Evolutionary conservation across 495 filamentous ascomycete species (phyloP), one percentile per base, ranked within the genome.

Genomic region (Chaetomium tenue): DNA sequence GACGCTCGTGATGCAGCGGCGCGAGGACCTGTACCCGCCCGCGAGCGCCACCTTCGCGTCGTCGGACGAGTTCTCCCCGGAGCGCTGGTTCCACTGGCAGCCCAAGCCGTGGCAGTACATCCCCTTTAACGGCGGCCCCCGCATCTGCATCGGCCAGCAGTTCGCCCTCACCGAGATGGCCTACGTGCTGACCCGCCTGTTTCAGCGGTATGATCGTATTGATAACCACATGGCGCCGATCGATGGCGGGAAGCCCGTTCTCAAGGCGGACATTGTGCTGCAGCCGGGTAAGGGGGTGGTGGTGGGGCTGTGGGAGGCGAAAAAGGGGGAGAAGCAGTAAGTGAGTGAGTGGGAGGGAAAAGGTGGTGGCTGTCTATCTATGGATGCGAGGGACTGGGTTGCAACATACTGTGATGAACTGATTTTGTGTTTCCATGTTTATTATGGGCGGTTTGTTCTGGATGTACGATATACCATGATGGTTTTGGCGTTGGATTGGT

Each of bases 141-240:
- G 93, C 44, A 93, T 96, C 62, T 97, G 93, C 75, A 85, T 97
- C 69, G 93, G 93, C 12, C 92, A 89, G 84, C 80, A 86, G 83
- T 89, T 80, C 63, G 91, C 91, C n/a, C 81, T 95, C 25, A 91
- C 91, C 1, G 91, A 93, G 79, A 90, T 90, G 58, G 84, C 81
- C 16, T 94, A 91, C 68, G 88, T 88, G 5, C 80, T 91, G 13
- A 87, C 89, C 15, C 75, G 87, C 42, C 71, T 95, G 25, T 79
- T 93, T 74, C 91, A 93, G 77, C 78, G 78, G 44, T 94, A 87
- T 70, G 84, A 86, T 51, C 72, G 75, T 28, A 74, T 89, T 39
- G 79, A 83, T 58, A 75, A 75, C 75, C 69, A 81, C 71, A 83
- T 84, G 82, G 63, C 63, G 16, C 73, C 78, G 64, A 72, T 79